phyloP scores from a whole-genome alignment of 371 early-diverging fungal species.

The Smittium culicis region DNA sequence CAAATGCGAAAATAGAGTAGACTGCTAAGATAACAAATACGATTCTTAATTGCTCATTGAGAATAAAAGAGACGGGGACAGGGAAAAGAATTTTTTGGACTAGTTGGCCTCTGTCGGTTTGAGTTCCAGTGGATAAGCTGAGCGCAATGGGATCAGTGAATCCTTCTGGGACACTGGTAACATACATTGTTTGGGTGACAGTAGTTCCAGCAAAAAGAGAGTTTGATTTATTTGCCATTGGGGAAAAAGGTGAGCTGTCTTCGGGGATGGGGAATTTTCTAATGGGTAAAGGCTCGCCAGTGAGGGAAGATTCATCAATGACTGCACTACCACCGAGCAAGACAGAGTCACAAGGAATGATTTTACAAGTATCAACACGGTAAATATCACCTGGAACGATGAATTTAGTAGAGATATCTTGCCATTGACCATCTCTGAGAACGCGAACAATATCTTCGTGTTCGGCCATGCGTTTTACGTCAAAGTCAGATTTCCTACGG shows the following conservation, averaged over 20 bases:
- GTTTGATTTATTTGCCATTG: slow-evolving; percentile 35
- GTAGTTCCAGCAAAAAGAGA: slow-evolving; percentile 48
- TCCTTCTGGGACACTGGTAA: slow-evolving; percentile 13
- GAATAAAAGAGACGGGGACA: slow-evolving; percentile 43
- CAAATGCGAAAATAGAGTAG: slow-evolving; percentile 43
- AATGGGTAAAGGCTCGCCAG: slow-evolving; percentile 48
- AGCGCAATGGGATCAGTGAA: slow-evolving; percentile 8
- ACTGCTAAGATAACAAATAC: slow-evolving; percentile 44
- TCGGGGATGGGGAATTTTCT: slow-evolving; percentile 38
- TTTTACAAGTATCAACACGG: slow-evolving; percentile 38
- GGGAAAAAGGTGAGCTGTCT: slow-evolving; percentile 21
- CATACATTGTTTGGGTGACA: slow-evolving; percentile 35
- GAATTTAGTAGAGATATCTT: slow-evolving; percentile 33
- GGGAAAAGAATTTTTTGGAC: slow-evolving; percentile 65
- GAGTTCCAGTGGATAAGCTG: slow-evolving; percentile 43
- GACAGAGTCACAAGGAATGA: slow-evolving; percentile 51
- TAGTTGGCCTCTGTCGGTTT: slow-evolving; percentile 58
- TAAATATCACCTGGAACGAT: slow-evolving; percentile 64
- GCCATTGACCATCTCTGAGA: slow-evolving; percentile 43
- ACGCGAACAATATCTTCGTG: slow-evolving; percentile 37
- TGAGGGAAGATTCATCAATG: slow-evolving; percentile 55
- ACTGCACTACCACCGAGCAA: slow-evolving; percentile 52
- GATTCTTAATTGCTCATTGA: slow-evolving; percentile 54
- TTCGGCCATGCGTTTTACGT: slow-evolving; percentile 53
- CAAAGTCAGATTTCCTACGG: slow-evolving; percentile 43